A percentile compares a stretch with the other conserved stretches of the same genome.
Evolutionary conservation across 192 early-diverging fungal species (phyloP).

Genomic region (Bifiguratus adelaidae): DNA sequence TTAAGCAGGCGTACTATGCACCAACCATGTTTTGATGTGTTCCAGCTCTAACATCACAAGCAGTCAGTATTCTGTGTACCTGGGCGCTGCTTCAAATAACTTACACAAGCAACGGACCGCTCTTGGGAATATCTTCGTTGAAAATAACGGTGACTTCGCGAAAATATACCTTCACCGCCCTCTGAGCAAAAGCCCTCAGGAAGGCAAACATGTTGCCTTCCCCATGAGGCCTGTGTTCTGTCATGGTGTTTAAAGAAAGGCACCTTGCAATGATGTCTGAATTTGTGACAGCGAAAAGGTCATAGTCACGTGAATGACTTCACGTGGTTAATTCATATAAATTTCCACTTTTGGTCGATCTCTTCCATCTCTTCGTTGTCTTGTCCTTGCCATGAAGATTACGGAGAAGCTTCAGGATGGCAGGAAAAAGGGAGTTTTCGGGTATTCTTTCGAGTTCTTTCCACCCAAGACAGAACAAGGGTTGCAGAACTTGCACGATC

Average conservation of each 20-base stretch:
- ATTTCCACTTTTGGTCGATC: too few relatives aligned
- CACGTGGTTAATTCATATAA: too few relatives aligned
- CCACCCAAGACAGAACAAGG: constrained; percentile 90
- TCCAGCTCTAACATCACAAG: not conserved
- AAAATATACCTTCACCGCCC: constrained; percentile 21
- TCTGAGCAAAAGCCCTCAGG: constrained; percentile 8
- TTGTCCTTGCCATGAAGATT: constrained; percentile 49
- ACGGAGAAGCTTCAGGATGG: constrained; percentile 59
- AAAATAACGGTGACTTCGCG: constrained; percentile 17
- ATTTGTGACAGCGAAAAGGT: too few relatives aligned
- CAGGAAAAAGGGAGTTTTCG: constrained; percentile 42
- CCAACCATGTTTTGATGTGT: not conserved
- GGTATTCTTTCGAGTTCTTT: constrained; percentile 94
- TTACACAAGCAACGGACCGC: constrained; percentile 21
- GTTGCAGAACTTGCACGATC: constrained; percentile 72
- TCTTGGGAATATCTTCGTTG: constrained; percentile 14
- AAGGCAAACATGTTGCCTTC: constrained; percentile 17
- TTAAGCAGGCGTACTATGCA: not conserved
- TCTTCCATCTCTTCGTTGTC: too few relatives aligned
- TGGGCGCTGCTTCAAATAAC: not conserved
- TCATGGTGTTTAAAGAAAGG: too few relatives aligned
- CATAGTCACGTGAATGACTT: too few relatives aligned
- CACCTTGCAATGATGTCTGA: too few relatives aligned
- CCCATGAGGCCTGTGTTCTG: constrained; percentile 5
- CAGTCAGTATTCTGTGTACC: not conserved